Evolutionary conservation across 345 rosid genomes (phyloP), one percentile per base, ranked within the genome.

Genomic region (Microthlaspi erraticum): DNA sequence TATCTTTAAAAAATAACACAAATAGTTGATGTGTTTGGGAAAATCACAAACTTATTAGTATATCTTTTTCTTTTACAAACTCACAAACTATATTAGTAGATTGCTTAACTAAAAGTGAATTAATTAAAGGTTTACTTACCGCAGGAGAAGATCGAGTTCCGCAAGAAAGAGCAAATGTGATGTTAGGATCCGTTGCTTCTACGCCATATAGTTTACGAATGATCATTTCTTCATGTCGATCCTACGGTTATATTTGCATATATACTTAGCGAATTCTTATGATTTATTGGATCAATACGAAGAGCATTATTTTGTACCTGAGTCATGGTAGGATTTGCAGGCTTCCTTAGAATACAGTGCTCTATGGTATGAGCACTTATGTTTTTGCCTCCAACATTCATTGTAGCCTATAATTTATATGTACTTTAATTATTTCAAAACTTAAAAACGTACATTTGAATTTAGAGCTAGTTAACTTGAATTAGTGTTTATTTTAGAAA

Each of bases 81-180:
- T 26, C 29, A 26, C 29, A 26, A 26, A 26, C 29, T 26, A 26
- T 26, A 26, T 26, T 1, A 26, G 29, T 26, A 37, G 26, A 11
- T 58, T 38, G 32, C 17, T 18, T 12, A 5, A 10, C 18, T 14
- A 49, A 50, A 18, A 34, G n/a, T 38, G 57, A 32, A 49, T 2
- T n/a, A 9, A 46, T 43, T n/a, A 9, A 37, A 60, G 23, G 17
- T 19, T 17, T 10, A 75, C 88, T 87, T 77, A 90, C 96, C 3
- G 96, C 96, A 0, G 94, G 98, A 17, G 98, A 91, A 12, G 96
- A 93, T 48, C 91, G 91, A 52, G 96, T 85, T 76, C 98, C 98
- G 18, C 87, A 85, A 61, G 89, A 87, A 5, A 93, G 93, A 58
- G 96, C 96, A 64, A 93, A 91, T 62, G 88, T 80, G 77, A 87